Conservation (phyloP, 305 asterid genomes). For the Fraxinus nigra region DNA sequence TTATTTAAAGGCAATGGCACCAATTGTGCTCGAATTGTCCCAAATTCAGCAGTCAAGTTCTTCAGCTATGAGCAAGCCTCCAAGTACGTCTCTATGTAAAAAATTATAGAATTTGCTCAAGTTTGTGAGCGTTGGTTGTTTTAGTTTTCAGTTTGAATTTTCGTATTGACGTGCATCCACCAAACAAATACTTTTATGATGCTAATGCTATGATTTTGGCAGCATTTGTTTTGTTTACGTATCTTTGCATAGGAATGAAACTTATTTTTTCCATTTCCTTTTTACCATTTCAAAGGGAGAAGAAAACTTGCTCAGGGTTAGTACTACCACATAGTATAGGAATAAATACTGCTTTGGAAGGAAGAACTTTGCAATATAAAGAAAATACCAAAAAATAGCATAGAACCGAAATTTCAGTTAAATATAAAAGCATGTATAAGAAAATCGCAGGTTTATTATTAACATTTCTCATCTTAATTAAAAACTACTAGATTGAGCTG, state of each 20-base stretch:
- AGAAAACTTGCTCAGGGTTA: background rate
- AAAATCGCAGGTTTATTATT: background rate
- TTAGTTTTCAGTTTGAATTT: background rate
- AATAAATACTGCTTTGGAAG: background rate
- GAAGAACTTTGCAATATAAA: background rate
- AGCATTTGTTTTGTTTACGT: background rate
- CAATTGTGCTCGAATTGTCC: conserved; percentile 94
- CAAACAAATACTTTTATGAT: background rate
- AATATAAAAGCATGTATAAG: background rate
- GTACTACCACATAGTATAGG: background rate
- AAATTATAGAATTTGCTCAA: conserved; percentile 1
- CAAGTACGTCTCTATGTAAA: conserved; percentile 50
- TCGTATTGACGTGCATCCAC: background rate
- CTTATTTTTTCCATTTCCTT: background rate
- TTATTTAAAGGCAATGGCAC: conserved; percentile 96
- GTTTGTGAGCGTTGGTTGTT: background rate
- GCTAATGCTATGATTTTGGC: background rate
- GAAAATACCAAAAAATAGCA: background rate
- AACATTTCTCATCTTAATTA: background rate
- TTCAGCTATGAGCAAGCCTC: conserved; percentile 99
- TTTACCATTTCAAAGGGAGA: background rate
- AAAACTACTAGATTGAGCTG: background rate
- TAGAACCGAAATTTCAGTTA: background rate
- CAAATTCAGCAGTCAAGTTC: conserved; percentile 96
- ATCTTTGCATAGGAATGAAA: background rate